phyloP scores from a whole-genome alignment of 2,329 filamentous ascomycete species.

The Sporothrix pseudoabietina region DNA sequence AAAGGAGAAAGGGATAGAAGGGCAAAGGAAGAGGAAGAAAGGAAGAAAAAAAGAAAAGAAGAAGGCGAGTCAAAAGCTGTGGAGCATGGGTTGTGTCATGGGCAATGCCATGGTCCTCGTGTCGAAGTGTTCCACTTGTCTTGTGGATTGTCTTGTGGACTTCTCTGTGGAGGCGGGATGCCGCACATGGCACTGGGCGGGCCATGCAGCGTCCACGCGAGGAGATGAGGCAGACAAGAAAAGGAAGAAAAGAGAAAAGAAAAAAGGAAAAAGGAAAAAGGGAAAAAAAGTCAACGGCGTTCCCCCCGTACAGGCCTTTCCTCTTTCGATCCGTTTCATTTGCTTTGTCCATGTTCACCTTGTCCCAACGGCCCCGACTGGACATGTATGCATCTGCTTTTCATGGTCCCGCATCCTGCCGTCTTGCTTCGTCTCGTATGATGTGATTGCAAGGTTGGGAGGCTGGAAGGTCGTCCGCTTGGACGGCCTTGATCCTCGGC shows the following conservation, averaged over 20 bases:
- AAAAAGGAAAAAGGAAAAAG: no score
- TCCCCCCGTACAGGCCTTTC: neutral
- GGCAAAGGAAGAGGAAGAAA: neutral
- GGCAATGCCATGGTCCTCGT: neutral
- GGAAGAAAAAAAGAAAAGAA: neutral
- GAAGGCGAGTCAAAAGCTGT: neutral
- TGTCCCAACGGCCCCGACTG: neutral
- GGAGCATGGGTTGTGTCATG: neutral
- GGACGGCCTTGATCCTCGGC: neutral
- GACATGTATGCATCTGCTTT: neutral
- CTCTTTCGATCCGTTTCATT: neutral
- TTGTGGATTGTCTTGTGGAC: neutral
- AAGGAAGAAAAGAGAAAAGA: neutral
- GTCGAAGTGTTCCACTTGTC: neutral
- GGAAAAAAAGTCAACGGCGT: neutral
- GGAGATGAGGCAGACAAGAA: neutral
- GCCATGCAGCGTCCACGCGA: neutral
- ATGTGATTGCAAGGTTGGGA: neutral
- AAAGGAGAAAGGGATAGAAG: neutral
- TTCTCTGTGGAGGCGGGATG: constrained; percentile 14
- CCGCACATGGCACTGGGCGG: constrained; percentile 21
- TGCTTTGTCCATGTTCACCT: neutral
- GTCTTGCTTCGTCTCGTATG: constrained; percentile 17
- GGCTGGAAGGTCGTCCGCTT: neutral
- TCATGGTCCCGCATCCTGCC: neutral